Conservation (phyloP, 2,329 filamentous ascomycete genomes). For the Colletotrichum somersetense region DNA sequence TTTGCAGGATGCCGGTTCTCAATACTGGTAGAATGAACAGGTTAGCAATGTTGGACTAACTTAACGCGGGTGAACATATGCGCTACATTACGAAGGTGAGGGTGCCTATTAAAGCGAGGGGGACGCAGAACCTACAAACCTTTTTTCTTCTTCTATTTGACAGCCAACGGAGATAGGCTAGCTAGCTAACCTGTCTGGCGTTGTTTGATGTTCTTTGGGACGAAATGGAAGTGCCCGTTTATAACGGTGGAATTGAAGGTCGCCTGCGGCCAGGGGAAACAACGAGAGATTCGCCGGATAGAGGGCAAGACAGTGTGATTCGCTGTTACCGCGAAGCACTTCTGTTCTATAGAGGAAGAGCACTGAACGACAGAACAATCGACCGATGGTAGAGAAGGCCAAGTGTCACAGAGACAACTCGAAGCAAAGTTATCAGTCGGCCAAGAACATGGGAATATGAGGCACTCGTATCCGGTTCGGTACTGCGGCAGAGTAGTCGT, state of each 20-base stretch:
- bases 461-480: slow-evolving; percentile 36
- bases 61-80: neutral
- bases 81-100: neutral
- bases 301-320: slow-evolving; percentile 51
- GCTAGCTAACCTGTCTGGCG: slow-evolving; percentile 21
- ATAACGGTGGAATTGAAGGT: slow-evolving; percentile 59
- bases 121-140: slow-evolving; percentile 21
- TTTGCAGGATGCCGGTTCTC: slow-evolving; percentile 3
- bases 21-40: slow-evolving; percentile 4
- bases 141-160: slow-evolving; percentile 14
- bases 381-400: slow-evolving; percentile 45
- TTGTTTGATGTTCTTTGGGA: slow-evolving; percentile 37
- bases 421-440: slow-evolving; percentile 48
- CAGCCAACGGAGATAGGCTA: slow-evolving; percentile 25
- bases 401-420: slow-evolving; percentile 51
- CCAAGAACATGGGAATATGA: slow-evolving; percentile 50
- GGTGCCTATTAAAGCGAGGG: neutral
- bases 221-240: slow-evolving; percentile 42
- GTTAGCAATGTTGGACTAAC: slow-evolving; percentile 21
- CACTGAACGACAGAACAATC: slow-evolving; percentile 44
- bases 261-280: slow-evolving; percentile 66
- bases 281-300: slow-evolving; percentile 55
- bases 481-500: slow-evolving; percentile 26
- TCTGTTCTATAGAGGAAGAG: slow-evolving; percentile 39
- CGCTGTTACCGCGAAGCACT: slow-evolving; percentile 62